Base-by-base conservation (phyloP, 164 flowering plant genomes). In the Vitis rupestris region DNA sequence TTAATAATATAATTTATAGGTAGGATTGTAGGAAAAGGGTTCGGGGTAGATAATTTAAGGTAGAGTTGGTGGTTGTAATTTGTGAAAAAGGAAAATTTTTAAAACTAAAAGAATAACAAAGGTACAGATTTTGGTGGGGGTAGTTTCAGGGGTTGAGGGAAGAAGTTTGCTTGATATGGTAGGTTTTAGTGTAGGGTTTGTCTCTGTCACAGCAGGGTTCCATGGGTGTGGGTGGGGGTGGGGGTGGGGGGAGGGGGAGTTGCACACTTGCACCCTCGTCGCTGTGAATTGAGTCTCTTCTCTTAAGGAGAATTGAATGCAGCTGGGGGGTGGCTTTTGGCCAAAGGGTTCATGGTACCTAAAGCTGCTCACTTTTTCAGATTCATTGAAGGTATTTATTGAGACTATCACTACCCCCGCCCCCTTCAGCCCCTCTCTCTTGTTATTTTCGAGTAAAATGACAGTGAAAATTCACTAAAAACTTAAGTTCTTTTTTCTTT, bases 271-370 rank as follows among this genome's bases (percentile, higher is more conserved):
- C 27, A 1, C 1, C 27, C 10, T 44, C 16, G 50, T 73, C 72
- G 75, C 23, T 50, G 74, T 62, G 79, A 75, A 85, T 79, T 83
- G 44, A 76, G 72, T 72, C 44, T 31, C 44, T 31, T 31, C 44
- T 31, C 44, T 31, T 31, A 6, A 31, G 44, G 44, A 31, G 44
- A 31, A 4, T 31, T 31, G 44, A 75, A 73, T 81, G 77, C 78
- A 56, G 1, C 70, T 69, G 62, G 44, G 44, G 61, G 59, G 2
- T 61, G 47, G 19, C 72, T 70, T 80, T 66, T 56, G 61, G 71
- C 64, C 72, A 47, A 79, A 72, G 81, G 75, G 77, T 77, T 82
- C 83, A 74, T 77, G 58, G 83, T 74, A 78, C 82, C 85, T 69
- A 75, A 74, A 70, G 76, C 76, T 67, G 72, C 57, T 58, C 27